Evolutionary conservation across 1,284 basidiomycete genomes (phyloP).

Genomic region (Cutaneotrichosporon arboriforme): DNA sequence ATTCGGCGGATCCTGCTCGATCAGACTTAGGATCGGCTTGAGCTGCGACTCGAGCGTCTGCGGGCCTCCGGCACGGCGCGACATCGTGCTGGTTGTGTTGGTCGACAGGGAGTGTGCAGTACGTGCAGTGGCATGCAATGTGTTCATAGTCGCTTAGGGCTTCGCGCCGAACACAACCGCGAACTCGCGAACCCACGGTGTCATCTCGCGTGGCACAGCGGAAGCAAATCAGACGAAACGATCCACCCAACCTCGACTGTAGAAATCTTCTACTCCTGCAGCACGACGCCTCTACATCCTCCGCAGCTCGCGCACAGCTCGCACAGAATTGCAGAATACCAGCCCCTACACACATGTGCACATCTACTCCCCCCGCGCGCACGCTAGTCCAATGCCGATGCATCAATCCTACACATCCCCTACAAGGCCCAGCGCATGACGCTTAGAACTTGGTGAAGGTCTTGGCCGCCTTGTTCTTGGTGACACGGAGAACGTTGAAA

Average conservation of each 20-base stretch:
- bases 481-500: conserved; percentile 92
- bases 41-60: conserved; percentile 40
- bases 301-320: too few relatives aligned
- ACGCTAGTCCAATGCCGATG: conserved; percentile 12
- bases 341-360: too few relatives aligned
- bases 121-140: too few relatives aligned
- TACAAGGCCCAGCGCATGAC: conserved; percentile 4
- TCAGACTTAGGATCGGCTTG: conserved; percentile 43
- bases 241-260: too few relatives aligned
- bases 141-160: background rate
- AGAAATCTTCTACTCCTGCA: too few relatives aligned
- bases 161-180: too few relatives aligned
- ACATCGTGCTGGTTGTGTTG: conserved; percentile 24
- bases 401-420: conserved; percentile 19
- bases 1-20: conserved; percentile 44
- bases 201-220: conserved; percentile 2
- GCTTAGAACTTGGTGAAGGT: conserved; percentile 87
- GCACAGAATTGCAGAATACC: too few relatives aligned
- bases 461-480: conserved; percentile 82
- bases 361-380: too few relatives aligned
- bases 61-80: conserved; percentile 33
- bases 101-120: background rate
- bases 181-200: too few relatives aligned
- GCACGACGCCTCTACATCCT: too few relatives aligned
- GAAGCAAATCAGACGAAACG: background rate